Base-by-base conservation (phyloP, 176 grass and related monocot species). In the Phoenix roebelenii region DNA sequence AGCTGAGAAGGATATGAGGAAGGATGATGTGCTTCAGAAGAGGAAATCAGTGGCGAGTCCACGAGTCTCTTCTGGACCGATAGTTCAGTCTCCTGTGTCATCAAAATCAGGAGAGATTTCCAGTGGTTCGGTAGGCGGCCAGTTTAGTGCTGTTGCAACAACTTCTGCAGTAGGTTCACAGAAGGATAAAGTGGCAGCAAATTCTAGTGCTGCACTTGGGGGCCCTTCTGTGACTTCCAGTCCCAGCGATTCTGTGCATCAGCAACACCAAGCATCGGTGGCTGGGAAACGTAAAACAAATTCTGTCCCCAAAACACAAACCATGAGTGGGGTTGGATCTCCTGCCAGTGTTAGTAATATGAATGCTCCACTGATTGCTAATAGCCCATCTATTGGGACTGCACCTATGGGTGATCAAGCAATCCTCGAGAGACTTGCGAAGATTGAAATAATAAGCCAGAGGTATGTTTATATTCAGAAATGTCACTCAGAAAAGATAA, bases 271-370 rank as follows among this genome's bases (percentile, higher is more conserved):
- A 61, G 66, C 70, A 19, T 72, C 76, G 51, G 68, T 64, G 49
- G 79, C 72, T 65, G 84, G 51, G 18, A 90, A 85, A 67, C 81
- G 87, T 17, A 90, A 90, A 80, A 67, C 74, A 64, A 85, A 71
- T 79, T 82, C 79, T 58, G 78, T 76, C 22, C 63, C 70, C 25
- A 85, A 85, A 71, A 85, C 64, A 70, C 87, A 79, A 85, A 23
- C 69, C 58, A 74, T 83, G 65, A 97, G 72, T 25, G 78, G 61
- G 76, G 87, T 89, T 62, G 93, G 87, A 22, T 98, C 93, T 66
- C 93, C 93, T 74, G 93, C 82, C 58, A 98, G 87, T 83, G 93
- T 98, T 77, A 85, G 81, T 72, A 98, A 98, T 51, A 85, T 92
- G 79, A 85, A 74, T 39, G 52, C 72, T 61, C 57, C 58, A 49